Evolutionary conservation across 352 stramenopile species (phyloP), one percentile per base, ranked within the genome.

Genomic region (Phytopythium vexans): DNA sequence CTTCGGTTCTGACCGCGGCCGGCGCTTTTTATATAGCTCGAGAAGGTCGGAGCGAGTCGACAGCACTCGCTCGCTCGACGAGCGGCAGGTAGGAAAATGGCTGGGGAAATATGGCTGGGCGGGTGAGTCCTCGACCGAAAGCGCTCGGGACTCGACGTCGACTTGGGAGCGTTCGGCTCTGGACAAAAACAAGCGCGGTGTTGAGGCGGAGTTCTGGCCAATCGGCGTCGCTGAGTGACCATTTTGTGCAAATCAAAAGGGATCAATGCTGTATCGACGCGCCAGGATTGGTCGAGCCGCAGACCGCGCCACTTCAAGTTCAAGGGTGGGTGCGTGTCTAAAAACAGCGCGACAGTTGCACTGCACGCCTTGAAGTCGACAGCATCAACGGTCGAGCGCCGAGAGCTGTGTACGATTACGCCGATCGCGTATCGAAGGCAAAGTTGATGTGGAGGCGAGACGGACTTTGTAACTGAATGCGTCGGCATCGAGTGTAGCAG

Each of bases 251-350:
- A 27, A 27, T 27, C 21, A 27, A 27, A 27, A 27, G 21, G 21
- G 21, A 27, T 27, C 21, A 27, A 2, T 27, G 21, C 21, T 27
- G 21, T 27, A 27, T 27, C 21, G 21, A 27, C 21, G 21, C 21
- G 21, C 21, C 21, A 27, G 21, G 21, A 27, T 27, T 27, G 21
- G 21, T 27, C 21, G 21, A 27, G 40, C 4, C 2, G 41, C 6
- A 12, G 11, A 21, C 39, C 39, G 15, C 41, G 27, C 49, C 49
- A 55, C 51, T 57, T 49, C 51, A 57, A 57, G 51, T 57, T 57
- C 40, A 57, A 50, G 21, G 31, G n/a, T 27, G 21, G 21, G 21
- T 12, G 43, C 43, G 43, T 49, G 43, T 49, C 43, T 45, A 31
- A 14, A 45, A 27, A 27, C 21, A 27, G 21, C 21, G 21, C 21